These are phyloP conservation scores for Candida chilensis DNA, from an alignment of 805 yeast genomes.

Conservation along the genomic window DNA sequence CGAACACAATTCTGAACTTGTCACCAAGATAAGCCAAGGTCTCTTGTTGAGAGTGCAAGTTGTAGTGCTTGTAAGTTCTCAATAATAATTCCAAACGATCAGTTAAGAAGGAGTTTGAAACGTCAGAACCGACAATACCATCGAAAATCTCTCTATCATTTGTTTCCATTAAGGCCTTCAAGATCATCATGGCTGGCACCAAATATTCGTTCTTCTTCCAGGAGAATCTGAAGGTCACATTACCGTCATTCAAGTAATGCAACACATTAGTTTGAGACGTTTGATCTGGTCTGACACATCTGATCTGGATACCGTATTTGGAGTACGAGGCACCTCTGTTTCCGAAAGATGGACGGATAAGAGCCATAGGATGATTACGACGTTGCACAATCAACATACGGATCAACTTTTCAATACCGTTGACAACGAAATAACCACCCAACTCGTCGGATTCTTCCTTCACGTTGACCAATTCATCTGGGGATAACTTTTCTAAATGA, in stretches of 20 bases:
- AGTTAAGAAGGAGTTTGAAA: slow-evolving; percentile 83
- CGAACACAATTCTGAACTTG: slow-evolving; percentile 89
- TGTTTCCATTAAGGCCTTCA: slow-evolving; percentile 84
- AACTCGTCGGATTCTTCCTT: slow-evolving; percentile 93
- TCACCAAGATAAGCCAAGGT: slow-evolving; percentile 94
- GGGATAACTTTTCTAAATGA: slow-evolving; percentile 78
- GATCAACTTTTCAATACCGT: slow-evolving; percentile 93
- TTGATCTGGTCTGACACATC: slow-evolving; percentile 94
- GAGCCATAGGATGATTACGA: slow-evolving; percentile 97
- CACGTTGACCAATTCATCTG: slow-evolving; percentile 64
- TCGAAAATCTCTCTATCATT: slow-evolving; percentile 94
- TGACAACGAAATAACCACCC: slow-evolving; percentile 94
- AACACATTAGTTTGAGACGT: slow-evolving; percentile 96
- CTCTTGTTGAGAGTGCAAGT: slow-evolving; percentile 71
- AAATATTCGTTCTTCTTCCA: slow-evolving; percentile 96
- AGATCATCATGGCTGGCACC: slow-evolving; percentile 86
- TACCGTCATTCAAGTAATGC: slow-evolving; percentile 93
- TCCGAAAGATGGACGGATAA: slow-evolving; percentile 87
- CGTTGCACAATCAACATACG: slow-evolving; percentile 98
- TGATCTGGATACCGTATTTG: slow-evolving; percentile 85
- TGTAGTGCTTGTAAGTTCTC: slow-evolving; percentile 79
- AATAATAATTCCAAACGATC: slow-evolving; percentile 94
- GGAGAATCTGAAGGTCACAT: slow-evolving; percentile 90
- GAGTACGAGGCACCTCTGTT: slow-evolving; percentile 92
- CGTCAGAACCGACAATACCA: slow-evolving; percentile 88